phyloP scores from a whole-genome alignment of 2,329 filamentous ascomycete species.

The Pyrenophora teres region DNA sequence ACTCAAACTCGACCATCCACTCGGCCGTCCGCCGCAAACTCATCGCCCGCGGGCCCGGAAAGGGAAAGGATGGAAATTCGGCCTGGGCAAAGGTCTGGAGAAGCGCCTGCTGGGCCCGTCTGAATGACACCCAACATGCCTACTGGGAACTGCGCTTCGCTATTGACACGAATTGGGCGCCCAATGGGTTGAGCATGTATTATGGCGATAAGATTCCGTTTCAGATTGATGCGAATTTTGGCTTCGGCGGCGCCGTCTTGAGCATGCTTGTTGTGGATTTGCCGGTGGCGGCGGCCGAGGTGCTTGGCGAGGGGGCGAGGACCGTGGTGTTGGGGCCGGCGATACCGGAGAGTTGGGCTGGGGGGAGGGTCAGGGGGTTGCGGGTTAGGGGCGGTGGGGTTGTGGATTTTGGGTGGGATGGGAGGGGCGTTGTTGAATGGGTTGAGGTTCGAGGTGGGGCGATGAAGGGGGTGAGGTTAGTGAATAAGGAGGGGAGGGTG shows the following conservation, averaged over 20 bases:
- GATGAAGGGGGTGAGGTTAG: conserved; percentile 3
- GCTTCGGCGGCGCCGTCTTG: conserved; percentile 59
- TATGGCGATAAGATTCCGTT: conserved; percentile 54
- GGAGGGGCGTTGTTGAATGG: conserved; percentile 42
- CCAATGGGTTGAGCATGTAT: conserved; percentile 60
- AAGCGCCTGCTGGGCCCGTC: conserved; percentile 59
- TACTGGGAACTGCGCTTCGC: conserved; percentile 57
- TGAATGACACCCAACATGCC: conserved; percentile 58
- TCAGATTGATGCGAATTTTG: conserved; percentile 66
- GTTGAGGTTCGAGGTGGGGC: conserved; percentile 1
- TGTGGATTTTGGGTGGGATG: conserved; percentile 54
- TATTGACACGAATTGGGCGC: conserved; percentile 56
- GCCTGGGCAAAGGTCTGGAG: conserved; percentile 66
- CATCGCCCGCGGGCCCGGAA: conserved; percentile 54
- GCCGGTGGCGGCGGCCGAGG: conserved; percentile 27
- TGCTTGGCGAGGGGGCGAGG: conserved; percentile 10
- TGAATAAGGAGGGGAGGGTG: conserved; percentile 17
- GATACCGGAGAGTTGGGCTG: conserved; percentile 53
- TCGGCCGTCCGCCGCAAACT: conserved; percentile 55
- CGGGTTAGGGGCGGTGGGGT: conserved; percentile 52
- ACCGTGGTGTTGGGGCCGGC: conserved; percentile 55
- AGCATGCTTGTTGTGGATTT: conserved; percentile 60
- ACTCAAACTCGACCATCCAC: conserved; percentile 53
- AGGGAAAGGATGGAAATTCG: conserved; percentile 56
- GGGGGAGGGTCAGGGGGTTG: conserved; percentile 53